phyloP scores from a whole-genome alignment of 192 early-diverging fungal species.

The Linnemannia hyalina region DNA sequence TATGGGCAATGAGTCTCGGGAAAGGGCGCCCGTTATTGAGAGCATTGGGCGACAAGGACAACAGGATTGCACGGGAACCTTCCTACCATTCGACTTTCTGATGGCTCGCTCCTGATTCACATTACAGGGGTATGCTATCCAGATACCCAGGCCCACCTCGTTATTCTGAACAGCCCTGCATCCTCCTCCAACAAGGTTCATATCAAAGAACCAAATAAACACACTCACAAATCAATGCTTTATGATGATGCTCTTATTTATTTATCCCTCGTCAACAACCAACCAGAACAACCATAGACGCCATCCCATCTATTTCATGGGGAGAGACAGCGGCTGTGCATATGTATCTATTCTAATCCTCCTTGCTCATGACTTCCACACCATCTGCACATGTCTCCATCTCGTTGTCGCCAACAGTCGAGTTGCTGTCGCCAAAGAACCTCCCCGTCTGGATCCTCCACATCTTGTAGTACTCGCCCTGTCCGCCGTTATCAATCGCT shows the following conservation, averaged over 20 bases:
- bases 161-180: background rate
- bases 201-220: background rate
- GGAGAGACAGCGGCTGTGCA: background rate
- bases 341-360: background rate
- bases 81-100: background rate
- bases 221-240: too few relatives aligned
- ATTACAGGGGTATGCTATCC: background rate
- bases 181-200: background rate
- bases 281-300: background rate
- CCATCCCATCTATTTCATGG: background rate
- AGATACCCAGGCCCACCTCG: background rate
- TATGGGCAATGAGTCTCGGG: background rate
- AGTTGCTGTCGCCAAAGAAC: slow-evolving; percentile 27
- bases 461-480: slow-evolving; percentile 86
- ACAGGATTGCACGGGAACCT: background rate
- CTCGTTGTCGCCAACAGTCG: slow-evolving; percentile 5
- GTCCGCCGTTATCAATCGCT: slow-evolving; percentile 47
- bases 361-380: background rate
- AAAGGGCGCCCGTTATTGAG: background rate
- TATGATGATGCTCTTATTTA: too few relatives aligned
- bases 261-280: background rate
- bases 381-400: background rate
- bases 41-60: background rate
- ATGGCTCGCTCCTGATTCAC: background rate
- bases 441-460: slow-evolving; percentile 91